phyloP scores from a whole-genome alignment of 2,329 filamentous ascomycete genomes.

The Ceratocystis papillata region DNA sequence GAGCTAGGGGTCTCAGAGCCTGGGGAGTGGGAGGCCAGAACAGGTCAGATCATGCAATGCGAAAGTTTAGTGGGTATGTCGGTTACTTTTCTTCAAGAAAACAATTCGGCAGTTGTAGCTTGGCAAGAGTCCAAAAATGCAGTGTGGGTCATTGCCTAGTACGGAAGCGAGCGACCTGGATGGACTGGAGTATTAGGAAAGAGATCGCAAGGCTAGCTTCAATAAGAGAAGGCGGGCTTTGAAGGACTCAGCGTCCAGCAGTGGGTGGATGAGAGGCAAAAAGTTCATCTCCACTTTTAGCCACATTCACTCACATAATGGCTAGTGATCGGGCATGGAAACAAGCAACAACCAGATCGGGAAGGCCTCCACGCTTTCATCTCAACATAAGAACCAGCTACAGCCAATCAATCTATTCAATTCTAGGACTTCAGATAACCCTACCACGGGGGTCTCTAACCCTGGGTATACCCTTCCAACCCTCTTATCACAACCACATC shows the following conservation, averaged over 20 bases:
- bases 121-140: neutral
- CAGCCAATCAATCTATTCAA: neutral
- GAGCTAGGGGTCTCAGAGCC: neutral
- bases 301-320: neutral
- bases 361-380: neutral
- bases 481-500: neutral
- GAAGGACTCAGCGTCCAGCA: too few species aligned
- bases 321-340: neutral
- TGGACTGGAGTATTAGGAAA: neutral
- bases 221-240: neutral
- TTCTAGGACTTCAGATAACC: too few species aligned
- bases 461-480: too few species aligned
- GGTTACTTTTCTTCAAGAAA: neutral
- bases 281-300: neutral
- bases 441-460: too few species aligned
- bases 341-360: conserved; percentile 4
- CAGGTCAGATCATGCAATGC: neutral
- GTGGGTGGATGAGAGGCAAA: neutral
- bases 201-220: too few species aligned
- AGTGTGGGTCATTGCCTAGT: too few species aligned
- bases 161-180: neutral
- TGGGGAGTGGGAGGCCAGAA: neutral
- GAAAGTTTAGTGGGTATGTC: neutral
- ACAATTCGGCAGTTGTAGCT: neutral
- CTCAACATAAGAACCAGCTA: neutral